Percentiles rank a stretch among this genome's conserved stretches.
Conservation (phyloP, 1,284 basidiomycete species). For the Fomitopsis pinicola region DNA sequence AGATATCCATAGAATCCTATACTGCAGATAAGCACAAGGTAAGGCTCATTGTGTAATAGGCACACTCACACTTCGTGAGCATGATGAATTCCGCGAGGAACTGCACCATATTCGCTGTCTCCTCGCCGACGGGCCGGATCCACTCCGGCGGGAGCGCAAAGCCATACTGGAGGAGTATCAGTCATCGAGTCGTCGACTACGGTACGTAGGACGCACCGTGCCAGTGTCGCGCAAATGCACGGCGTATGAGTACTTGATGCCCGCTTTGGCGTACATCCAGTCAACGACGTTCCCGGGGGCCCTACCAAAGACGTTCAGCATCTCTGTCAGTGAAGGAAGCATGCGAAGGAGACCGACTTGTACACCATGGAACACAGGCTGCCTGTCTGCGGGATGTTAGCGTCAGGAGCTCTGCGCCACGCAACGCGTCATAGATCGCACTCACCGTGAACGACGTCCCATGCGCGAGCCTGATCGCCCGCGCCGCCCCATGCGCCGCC, state of each 20-base stretch:
- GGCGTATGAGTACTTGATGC: conserved; percentile 75
- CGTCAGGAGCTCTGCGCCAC: neutral
- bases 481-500: conserved; percentile 67
- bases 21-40: too few species aligned
- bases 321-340: neutral
- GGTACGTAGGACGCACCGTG: conserved; percentile 46
- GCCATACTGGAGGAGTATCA: conserved; percentile 52
- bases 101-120: conserved; percentile 60
- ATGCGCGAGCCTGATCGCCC: conserved; percentile 55
- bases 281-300: conserved; percentile 75
- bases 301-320: conserved; percentile 21
- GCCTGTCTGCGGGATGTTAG: conserved; percentile 43
- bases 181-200: neutral
- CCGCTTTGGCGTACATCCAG: conserved; percentile 64
- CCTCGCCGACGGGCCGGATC: conserved; percentile 78
- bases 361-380: conserved; percentile 67
- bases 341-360: conserved; percentile 29
- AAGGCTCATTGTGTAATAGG: neutral
- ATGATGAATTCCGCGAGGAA: conserved; percentile 67
- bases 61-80: neutral
- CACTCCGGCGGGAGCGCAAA: conserved; percentile 70
- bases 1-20: too few species aligned
- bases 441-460: conserved; percentile 49
- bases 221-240: conserved; percentile 81
- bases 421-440: neutral